Evolutionary conservation across 495 filamentous ascomycete species (phyloP).

Genomic region (Tuber melanosporum): DNA sequence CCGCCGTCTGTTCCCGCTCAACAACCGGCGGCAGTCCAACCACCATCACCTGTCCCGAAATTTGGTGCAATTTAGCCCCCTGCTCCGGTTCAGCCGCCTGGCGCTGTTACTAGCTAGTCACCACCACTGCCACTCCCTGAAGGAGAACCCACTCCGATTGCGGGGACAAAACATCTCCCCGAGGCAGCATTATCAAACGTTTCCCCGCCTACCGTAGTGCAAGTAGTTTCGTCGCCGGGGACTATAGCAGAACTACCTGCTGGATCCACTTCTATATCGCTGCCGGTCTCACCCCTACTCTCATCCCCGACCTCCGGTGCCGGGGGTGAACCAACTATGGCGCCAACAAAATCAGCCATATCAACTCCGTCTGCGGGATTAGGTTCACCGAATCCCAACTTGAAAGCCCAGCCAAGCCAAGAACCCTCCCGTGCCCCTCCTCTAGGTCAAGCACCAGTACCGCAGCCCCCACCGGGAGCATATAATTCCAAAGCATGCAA

Average conservation of each 20-base stretch:
- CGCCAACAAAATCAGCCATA: not conserved
- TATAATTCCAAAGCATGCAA: constrained; percentile 53
- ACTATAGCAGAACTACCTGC: too few relatives aligned
- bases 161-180: not conserved
- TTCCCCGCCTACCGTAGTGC: too few relatives aligned
- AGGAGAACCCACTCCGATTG: not conserved
- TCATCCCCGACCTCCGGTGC: not conserved
- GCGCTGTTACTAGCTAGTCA: not conserved
- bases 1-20: not conserved
- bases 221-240: too few relatives aligned
- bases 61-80: too few relatives aligned
- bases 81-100: too few relatives aligned
- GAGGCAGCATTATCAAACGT: too few relatives aligned
- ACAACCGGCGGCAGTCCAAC: not conserved
- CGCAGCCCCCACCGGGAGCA: not conserved
- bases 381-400: not conserved
- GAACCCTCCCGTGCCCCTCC: not conserved
- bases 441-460: not conserved
- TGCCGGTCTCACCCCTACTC: not conserved
- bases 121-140: not conserved
- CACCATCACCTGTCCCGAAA: not conserved
- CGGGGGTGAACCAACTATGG: not conserved
- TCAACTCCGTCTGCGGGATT: not conserved
- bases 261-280: too few relatives aligned
- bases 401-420: not conserved